These are phyloP conservation scores for Rhizopus delemar DNA, from an alignment of 371 early-diverging fungal genomes.

Conservation along the genomic window DNA sequence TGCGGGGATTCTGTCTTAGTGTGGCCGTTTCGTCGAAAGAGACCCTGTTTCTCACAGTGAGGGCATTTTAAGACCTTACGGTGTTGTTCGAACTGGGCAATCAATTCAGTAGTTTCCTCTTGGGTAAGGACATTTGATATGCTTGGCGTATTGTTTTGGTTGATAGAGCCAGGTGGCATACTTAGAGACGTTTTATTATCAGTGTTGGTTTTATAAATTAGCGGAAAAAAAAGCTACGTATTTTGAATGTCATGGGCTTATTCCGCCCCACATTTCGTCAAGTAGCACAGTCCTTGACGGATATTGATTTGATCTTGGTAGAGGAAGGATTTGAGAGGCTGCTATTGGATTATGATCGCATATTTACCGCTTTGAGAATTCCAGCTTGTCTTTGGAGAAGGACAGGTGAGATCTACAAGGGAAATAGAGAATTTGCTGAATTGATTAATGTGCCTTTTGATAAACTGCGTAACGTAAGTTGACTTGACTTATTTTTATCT, in stretches of 20 bases:
- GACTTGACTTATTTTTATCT: not conserved
- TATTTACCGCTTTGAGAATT: slow-evolving; percentile 89
- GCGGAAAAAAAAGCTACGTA: too few species aligned
- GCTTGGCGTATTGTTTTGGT: too few species aligned
- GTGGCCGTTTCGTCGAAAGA: too few species aligned
- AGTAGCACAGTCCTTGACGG: slow-evolving; percentile 86
- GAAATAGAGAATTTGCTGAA: slow-evolving; percentile 91
- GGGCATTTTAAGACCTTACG: too few species aligned
- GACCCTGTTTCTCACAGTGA: too few species aligned
- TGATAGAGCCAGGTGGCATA: too few species aligned
- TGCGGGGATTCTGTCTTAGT: too few species aligned
- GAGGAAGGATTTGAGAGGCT: slow-evolving; percentile 93
- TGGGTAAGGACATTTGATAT: too few species aligned
- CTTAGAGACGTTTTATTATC: too few species aligned
- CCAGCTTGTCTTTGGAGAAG: slow-evolving; percentile 94
- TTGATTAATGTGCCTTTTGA: slow-evolving; percentile 82
- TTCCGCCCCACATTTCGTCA: slow-evolving; percentile 87
- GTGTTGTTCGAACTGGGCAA: too few species aligned
- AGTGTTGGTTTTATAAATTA: too few species aligned
- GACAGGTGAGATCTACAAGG: slow-evolving; percentile 94
- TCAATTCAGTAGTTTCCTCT: too few species aligned
- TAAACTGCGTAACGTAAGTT: slow-evolving; percentile 66
- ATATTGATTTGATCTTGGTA: slow-evolving; percentile 88
- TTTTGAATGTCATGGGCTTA: slow-evolving; percentile 81
- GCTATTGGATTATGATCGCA: slow-evolving; percentile 62